Base-by-base conservation (phyloP, 371 early-diverging fungal species). In the Apophysomyces variabilis region DNA sequence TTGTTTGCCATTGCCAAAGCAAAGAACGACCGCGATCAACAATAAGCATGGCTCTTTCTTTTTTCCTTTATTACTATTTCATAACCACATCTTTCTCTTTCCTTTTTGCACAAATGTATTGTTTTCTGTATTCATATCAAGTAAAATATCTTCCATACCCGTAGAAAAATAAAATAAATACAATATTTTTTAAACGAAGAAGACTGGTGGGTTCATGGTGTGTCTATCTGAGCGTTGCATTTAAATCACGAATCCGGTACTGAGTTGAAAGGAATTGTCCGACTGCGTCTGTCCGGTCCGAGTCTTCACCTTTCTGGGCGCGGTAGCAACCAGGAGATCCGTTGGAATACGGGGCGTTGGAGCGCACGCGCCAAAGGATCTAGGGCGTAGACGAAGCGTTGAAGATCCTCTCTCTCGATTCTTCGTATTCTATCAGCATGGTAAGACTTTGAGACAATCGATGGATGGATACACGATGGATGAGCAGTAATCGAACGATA, bases 1-100 rank as follows among this genome's bases (percentile, higher is more conserved):
- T 26, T 64, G 12, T 57, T 46, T 32, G 50, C 62, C 4, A 62
- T 62, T 50, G 62, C 62, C 12, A 47, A 62, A 50, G 35, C 62
- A 13, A 60, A 60, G 39, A 21, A 43, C 13, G 61, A 60, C 26
- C 41, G 46, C 26, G 41, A 60, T 41, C 21, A 50, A 50, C n/a
- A 50, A 16, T 50, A 50, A 50, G 54, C 54, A 50, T n/a, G 32
- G 0, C 32, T 26, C 32, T 3, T 26, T 26, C 3, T 18, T 26
- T 26, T 26, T 50, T 9, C 21, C 5, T 50, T 18, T 50, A 50
- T 50, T 21, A 18, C 21, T 5, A 9, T 21, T 18, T 50, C n/a
- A 18, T 18, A 9, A 50, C 21, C 21, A 41, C 41, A 41, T 11
- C 21, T 5, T 50, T 11, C 11, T 50, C 21, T 21, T 50, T 50